Evolutionary conservation across 495 filamentous ascomycete genomes (phyloP).

Genomic region (Gamarada debralockiae): DNA sequence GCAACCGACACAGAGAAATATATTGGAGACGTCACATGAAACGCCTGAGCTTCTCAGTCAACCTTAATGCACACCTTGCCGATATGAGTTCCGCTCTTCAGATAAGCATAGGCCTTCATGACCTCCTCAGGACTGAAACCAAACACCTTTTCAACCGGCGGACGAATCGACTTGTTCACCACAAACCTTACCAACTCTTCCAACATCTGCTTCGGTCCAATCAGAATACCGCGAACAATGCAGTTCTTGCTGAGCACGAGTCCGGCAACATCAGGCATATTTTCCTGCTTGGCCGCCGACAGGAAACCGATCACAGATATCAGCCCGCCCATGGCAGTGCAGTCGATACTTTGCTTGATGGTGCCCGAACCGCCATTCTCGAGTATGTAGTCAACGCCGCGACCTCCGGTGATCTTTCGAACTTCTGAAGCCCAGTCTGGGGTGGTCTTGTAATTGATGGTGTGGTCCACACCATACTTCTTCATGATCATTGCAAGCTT

Average conservation of each 20-base stretch:
- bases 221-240: conserved; percentile 56
- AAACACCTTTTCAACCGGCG: conserved; percentile 29
- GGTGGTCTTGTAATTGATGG: conserved; percentile 67
- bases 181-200: conserved; percentile 47
- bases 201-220: conserved; percentile 54
- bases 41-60: conserved; percentile 15
- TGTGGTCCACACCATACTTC: conserved; percentile 66
- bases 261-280: conserved; percentile 47
- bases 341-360: conserved; percentile 55
- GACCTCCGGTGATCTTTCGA: conserved; percentile 48
- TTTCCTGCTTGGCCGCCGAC: too few species aligned
- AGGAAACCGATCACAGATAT: conserved; percentile 66
- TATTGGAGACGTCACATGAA: too few species aligned
- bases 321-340: conserved; percentile 59
- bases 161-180: conserved; percentile 21
- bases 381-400: conserved; percentile 64
- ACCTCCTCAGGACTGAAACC: conserved; percentile 22
- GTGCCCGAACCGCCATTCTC: conserved; percentile 64
- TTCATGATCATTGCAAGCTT: conserved; percentile 61
- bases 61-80: conserved; percentile 31
- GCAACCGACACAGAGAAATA: too few species aligned
- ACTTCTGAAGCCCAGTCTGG: conserved; percentile 72
- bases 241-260: conserved; percentile 43
- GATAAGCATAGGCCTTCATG: conserved; percentile 23
- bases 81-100: conserved; percentile 23